Evolutionary conservation across 2,329 filamentous ascomycete genomes (phyloP).

Genomic region (Pestalotiopsis sp.): DNA sequence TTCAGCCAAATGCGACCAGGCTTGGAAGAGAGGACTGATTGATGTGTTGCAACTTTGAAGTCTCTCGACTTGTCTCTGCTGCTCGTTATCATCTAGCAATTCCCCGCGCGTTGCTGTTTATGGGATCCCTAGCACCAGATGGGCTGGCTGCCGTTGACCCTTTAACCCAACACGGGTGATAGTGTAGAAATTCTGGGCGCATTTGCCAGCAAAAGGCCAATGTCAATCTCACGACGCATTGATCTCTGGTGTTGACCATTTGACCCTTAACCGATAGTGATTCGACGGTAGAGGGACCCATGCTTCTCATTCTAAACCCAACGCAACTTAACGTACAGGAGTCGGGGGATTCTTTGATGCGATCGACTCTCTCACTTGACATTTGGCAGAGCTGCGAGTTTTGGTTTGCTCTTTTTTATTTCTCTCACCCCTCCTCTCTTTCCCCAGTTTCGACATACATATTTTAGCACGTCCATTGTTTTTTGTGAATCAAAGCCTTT

Average conservation of each 20-base stretch:
- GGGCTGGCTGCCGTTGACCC: neutral
- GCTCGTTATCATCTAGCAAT: neutral
- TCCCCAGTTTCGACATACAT: neutral
- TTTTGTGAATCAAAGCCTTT: neutral
- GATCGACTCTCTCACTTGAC: neutral
- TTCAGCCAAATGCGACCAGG: neutral
- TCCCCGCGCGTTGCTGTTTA: neutral
- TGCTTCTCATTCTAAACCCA: neutral
- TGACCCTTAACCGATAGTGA: neutral
- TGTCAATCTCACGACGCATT: neutral
- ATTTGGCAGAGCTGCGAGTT: neutral
- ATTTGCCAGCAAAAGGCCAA: neutral
- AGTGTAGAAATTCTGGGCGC: neutral
- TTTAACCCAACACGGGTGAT: neutral
- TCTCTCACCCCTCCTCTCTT: neutral
- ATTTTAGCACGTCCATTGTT: neutral
- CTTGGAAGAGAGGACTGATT: neutral
- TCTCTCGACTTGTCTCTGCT: neutral
- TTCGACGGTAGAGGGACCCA: neutral
- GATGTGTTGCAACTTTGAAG: neutral
- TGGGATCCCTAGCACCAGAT: neutral
- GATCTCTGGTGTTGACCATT: neutral
- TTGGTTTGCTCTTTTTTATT: neutral
- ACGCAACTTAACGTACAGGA: neutral
- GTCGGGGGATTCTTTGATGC: neutral